A percentile compares a stretch with the other conserved stretches of the same genome.
phyloP scores from a whole-genome alignment of 1,139 yeast genomes.

The Nakaseomyces uthaithaninus region DNA sequence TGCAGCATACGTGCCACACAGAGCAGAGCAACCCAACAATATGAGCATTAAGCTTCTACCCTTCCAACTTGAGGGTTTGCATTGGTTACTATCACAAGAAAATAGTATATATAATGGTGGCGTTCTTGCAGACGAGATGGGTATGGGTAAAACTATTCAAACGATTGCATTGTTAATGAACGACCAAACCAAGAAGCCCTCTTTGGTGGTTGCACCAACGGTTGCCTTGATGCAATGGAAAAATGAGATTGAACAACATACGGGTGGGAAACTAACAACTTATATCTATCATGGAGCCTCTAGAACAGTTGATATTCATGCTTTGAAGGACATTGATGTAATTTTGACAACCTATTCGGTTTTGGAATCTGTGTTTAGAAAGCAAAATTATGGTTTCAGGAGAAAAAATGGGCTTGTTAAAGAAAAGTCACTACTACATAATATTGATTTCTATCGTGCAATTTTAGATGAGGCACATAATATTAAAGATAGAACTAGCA shows the following conservation, averaged over 20 bases:
- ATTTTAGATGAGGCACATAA: slow-evolving; percentile 95
- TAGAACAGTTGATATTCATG: slow-evolving; percentile 49
- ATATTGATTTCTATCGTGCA: slow-evolving; percentile 75
- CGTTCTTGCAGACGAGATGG: slow-evolving; percentile 98
- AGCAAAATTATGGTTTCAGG: slow-evolving; percentile 74
- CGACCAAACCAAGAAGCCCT: slow-evolving; percentile 60
- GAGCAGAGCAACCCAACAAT: slow-evolving; percentile 72
- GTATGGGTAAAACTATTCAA: slow-evolving; percentile 98
- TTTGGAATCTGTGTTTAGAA: slow-evolving; percentile 76
- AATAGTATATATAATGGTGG: slow-evolving; percentile 74
- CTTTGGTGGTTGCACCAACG: slow-evolving; percentile 90
- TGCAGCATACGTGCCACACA: slow-evolving; percentile 44
- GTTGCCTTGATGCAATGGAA: slow-evolving; percentile 98
- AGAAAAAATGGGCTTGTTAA: slow-evolving; percentile 62
- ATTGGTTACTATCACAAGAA: slow-evolving; percentile 84
- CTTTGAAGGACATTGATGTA: slow-evolving; percentile 63
- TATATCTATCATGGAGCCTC: slow-evolving; percentile 80
- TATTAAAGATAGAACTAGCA: slow-evolving; percentile 87
- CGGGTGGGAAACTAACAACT: slow-evolving; percentile 59
- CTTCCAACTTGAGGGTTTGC: slow-evolving; percentile 85
- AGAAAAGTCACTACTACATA: slow-evolving; percentile 69
- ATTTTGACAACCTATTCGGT: slow-evolving; percentile 88
- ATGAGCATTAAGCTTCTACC: slow-evolving; percentile 71
- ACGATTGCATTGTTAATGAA: slow-evolving; percentile 78
- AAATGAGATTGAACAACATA: slow-evolving; percentile 79